These are phyloP conservation scores for Blastocystis hominis DNA, from an alignment of 352 stramenopile species.

Conservation along the genomic window DNA sequence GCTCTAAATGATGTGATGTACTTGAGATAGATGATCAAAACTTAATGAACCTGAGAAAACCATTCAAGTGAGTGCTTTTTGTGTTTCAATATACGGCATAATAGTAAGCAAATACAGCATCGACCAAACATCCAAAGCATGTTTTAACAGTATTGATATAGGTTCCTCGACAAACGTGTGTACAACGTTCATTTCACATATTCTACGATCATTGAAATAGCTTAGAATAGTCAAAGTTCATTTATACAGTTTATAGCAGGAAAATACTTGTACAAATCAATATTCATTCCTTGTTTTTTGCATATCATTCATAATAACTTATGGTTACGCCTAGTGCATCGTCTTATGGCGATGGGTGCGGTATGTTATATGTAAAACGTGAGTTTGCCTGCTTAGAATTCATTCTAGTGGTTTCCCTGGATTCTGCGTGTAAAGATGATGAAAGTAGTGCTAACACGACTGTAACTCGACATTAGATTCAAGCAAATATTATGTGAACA, in stretches of 20 bases:
- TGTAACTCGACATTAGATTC: not conserved
- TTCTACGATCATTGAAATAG: too few relatives aligned
- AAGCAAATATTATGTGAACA: constrained; percentile 10
- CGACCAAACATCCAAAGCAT: too few relatives aligned
- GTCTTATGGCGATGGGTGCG: constrained; percentile 48
- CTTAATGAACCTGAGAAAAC: too few relatives aligned
- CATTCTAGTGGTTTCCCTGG: not conserved
- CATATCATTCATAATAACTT: not conserved
- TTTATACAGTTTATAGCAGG: not conserved
- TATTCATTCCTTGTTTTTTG: not conserved
- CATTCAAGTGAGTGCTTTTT: too few relatives aligned
- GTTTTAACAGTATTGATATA: too few relatives aligned
- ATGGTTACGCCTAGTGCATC: not conserved
- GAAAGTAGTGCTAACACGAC: not conserved
- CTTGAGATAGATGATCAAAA: too few relatives aligned
- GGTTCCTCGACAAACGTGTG: too few relatives aligned
- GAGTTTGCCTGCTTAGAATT: not conserved
- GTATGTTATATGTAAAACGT: constrained; percentile 47
- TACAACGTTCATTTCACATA: too few relatives aligned
- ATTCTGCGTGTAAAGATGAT: not conserved
- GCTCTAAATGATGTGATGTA: too few relatives aligned
- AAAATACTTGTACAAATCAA: not conserved
- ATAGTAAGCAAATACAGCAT: too few relatives aligned
- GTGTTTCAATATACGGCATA: too few relatives aligned
- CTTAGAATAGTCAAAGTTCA: too few relatives aligned